Evolutionary conservation across 345 rosid species (phyloP).

Genomic region (Gossypium herbaceum): DNA sequence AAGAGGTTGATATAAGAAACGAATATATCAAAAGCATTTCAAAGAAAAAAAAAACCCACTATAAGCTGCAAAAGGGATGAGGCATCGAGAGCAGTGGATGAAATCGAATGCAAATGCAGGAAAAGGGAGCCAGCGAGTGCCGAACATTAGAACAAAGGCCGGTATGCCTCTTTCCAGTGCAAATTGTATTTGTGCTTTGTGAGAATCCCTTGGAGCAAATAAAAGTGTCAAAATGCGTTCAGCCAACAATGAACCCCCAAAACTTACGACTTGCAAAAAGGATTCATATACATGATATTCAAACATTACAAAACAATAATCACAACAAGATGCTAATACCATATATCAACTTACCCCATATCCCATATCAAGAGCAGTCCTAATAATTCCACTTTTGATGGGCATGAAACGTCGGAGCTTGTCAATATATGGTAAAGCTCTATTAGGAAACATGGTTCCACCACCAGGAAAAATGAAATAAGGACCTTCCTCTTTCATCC

Average conservation of each 20-base stretch:
- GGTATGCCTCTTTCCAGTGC: conserved; percentile 96
- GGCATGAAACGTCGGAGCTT: conserved; percentile 85
- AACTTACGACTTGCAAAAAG: conserved; percentile 77
- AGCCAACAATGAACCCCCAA: conserved; percentile 72
- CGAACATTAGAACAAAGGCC: conserved; percentile 97
- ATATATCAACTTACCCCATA: conserved; percentile 63
- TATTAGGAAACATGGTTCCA: conserved; percentile 96
- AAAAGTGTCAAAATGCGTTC: conserved; percentile 71
- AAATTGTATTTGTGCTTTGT: conserved; percentile 94
- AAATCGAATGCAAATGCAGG: conserved; percentile 91
- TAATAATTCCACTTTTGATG: conserved; percentile 54
- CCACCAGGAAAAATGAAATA: conserved; percentile 94
- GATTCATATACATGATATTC: neutral
- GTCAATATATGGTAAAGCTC: conserved; percentile 82
- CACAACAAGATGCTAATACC: neutral
- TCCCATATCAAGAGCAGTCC: conserved; percentile 99
- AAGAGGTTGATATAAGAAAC: conserved; percentile 2
- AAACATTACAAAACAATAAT: neutral
- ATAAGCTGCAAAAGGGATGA: conserved; percentile 92
- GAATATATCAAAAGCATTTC: neutral
- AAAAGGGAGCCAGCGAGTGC: conserved; percentile 94
- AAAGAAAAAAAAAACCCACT: conserved; percentile 52
- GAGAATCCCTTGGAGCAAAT: conserved; percentile 96
- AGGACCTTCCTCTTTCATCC: conserved; percentile 90
- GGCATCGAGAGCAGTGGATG: conserved; percentile 84